Evolutionary conservation across 2,329 filamentous ascomycete genomes (phyloP).

Genomic region (Aspergillus piperis): DNA sequence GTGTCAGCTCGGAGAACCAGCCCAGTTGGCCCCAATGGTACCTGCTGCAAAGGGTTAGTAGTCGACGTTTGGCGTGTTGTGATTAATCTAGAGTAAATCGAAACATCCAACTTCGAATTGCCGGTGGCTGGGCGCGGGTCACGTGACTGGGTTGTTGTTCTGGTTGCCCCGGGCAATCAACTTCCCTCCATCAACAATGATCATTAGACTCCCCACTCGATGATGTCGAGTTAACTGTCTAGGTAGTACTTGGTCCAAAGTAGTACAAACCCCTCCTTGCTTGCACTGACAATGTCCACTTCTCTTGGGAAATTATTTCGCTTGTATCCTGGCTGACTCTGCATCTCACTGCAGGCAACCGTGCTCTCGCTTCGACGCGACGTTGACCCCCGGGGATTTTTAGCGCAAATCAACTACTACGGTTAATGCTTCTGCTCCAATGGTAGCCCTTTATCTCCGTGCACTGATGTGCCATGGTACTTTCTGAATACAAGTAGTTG

Average conservation of each 20-base stretch:
- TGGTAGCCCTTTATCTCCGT: neutral
- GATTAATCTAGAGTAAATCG: neutral
- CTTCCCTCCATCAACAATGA: neutral
- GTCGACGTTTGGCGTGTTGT: constrained; percentile 6
- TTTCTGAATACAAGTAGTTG: too few species aligned
- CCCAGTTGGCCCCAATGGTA: constrained; percentile 8
- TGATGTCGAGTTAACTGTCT: neutral
- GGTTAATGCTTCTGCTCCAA: neutral
- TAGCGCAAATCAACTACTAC: neutral
- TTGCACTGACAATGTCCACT: neutral
- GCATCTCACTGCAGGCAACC: neutral
- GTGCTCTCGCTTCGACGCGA: neutral
- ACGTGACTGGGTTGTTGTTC: constrained; percentile 1
- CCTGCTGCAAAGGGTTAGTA: constrained; percentile 7
- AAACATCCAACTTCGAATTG: constrained; percentile 9
- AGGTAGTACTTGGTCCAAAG: too few species aligned
- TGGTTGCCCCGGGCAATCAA: constrained; percentile 10
- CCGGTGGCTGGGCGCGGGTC: constrained; percentile 8
- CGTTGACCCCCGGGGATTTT: neutral
- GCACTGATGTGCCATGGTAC: neutral
- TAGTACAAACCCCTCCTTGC: neutral
- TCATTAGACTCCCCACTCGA: neutral
- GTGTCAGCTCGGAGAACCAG: constrained; percentile 21
- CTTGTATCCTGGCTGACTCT: neutral
- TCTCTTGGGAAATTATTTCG: neutral